Evolutionary conservation across 768 basidiomycete species (phyloP), one percentile per base, ranked within the genome.

Genomic region (Dioszegia crocea): DNA sequence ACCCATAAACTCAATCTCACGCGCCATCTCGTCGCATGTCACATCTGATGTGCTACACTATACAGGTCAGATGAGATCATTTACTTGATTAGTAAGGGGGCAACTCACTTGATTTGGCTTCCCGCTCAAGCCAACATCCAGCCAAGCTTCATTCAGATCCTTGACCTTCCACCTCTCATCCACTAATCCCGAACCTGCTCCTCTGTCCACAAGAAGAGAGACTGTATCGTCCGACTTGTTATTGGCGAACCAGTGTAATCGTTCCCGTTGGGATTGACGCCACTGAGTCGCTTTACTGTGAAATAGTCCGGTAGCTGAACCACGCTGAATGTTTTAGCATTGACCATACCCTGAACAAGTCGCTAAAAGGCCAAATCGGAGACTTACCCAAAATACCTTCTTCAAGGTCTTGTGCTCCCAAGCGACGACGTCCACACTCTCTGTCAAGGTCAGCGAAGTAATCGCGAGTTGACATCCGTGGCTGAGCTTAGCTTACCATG

Each of bases 371-470:
- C 33, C 39, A n/a, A 23, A 26, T 6, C 1, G 17, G 21, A 12
- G 1, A 60, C 68, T 41, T 36, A 70, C 68, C 73, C 73, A 75
- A 59, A 75, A 68, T 0, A 58, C 63, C 51, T 75, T 72, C 33
- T 56, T 46, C 29, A 75, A 59, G 3, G 40, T 59, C 54, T 74
- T 74, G 26, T 66, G 54, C 36, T 59, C 56, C 66, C 66, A 74
- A 24, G 61, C 55, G 3, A 72, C 55, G 26, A 57, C 62, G 4
- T 62, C 61, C 8, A 68, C 64, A 14, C 49, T 65, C 19, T 70
- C 71, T 73, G 55, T n/a, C 11, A n/a, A n/a, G 24, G 11, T 62
- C 23, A 56, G 51, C 24, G 24, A n/a, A n/a, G n/a, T n/a, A n/a
- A n/a, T n/a, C n/a, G n/a, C n/a, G n/a, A n/a, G n/a, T n/a, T n/a